Conservation (phyloP, 1,284 basidiomycete species). For the Rhodotorula sp. region DNA sequence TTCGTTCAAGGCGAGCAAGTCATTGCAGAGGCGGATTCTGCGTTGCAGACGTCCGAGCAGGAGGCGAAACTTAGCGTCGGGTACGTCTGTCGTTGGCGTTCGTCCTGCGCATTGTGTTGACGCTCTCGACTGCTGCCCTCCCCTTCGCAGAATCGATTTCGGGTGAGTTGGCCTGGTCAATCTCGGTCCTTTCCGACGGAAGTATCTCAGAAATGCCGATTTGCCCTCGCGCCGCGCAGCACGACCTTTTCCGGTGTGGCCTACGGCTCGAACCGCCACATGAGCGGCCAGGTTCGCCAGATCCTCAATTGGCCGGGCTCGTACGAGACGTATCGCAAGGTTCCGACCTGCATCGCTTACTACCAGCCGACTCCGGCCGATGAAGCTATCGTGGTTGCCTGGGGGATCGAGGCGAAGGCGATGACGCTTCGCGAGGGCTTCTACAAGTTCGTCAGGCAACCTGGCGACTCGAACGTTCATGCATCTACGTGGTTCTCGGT, state of each 20-base stretch:
- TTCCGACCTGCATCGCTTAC: slow-evolving; percentile 36
- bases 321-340: slow-evolving; percentile 35
- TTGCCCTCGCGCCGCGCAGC: background rate
- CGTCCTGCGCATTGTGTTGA: too few species aligned
- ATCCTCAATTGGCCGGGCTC: slow-evolving; percentile 56
- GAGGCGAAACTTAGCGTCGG: slow-evolving; percentile 21
- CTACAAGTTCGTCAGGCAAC: slow-evolving; percentile 28
- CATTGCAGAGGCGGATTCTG: slow-evolving; percentile 6
- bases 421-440: slow-evolving; percentile 22
- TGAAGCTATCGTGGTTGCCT: slow-evolving; percentile 31
- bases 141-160: background rate
- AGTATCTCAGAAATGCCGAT: too few species aligned
- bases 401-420: slow-evolving; percentile 40
- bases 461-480: background rate
- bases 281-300: slow-evolving; percentile 61
- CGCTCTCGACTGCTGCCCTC: background rate
- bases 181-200: background rate
- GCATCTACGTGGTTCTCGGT: background rate
- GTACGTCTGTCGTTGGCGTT: slow-evolving; percentile 3
- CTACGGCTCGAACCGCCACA: slow-evolving; percentile 55
- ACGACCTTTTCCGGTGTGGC: slow-evolving; percentile 67
- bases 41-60: background rate
- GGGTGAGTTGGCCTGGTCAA: background rate
- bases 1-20: background rate
- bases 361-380: slow-evolving; percentile 17